Percentiles rank a stretch among this genome's conserved stretches.
These are phyloP conservation scores for Chrysosporium queenslandicum DNA, from an alignment of 2,329 filamentous ascomycete genomes.

Conservation along the genomic window DNA sequence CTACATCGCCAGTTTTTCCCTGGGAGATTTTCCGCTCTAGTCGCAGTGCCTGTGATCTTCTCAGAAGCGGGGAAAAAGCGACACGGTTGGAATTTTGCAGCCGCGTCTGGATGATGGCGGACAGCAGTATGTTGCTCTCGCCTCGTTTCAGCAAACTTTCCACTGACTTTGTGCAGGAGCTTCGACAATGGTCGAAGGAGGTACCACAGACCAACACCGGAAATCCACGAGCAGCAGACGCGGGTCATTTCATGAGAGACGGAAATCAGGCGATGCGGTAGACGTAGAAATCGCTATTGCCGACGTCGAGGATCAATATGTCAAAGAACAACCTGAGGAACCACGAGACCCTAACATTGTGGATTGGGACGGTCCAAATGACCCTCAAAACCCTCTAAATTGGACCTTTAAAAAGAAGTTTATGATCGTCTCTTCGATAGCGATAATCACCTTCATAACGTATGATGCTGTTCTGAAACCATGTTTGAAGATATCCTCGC, in stretches of 20 bases:
- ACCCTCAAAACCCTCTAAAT: slow-evolving; percentile 23
- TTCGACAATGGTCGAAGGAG: slow-evolving; percentile 7
- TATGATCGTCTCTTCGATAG: slow-evolving; percentile 10
- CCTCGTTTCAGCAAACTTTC: neutral
- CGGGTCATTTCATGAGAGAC: neutral
- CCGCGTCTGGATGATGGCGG: neutral
- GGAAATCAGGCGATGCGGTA: neutral
- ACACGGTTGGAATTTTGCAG: neutral
- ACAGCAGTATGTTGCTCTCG: slow-evolving; percentile 2
- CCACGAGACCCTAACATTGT: slow-evolving; percentile 19
- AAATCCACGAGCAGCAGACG: slow-evolving; percentile 7
- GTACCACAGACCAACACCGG: neutral
- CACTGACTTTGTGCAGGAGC: neutral
- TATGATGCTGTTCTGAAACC: neutral
- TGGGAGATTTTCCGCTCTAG: too few species aligned
- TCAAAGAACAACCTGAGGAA: neutral
- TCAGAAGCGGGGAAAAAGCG: too few species aligned
- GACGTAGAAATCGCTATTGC: slow-evolving; percentile 7
- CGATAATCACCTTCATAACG: slow-evolving; percentile 15
- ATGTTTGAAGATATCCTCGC: neutral
- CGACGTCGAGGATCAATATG: slow-evolving; percentile 2
- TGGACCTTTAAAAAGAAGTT: slow-evolving; percentile 25
- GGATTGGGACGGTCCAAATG: slow-evolving; percentile 22
- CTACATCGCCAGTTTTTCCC: neutral
- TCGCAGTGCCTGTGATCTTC: too few species aligned